Percentiles rank a stretch among this genome's conserved stretches.
Conservation (phyloP, 2,329 filamentous ascomycete species). For the Chrysosporium queenslandicum region DNA sequence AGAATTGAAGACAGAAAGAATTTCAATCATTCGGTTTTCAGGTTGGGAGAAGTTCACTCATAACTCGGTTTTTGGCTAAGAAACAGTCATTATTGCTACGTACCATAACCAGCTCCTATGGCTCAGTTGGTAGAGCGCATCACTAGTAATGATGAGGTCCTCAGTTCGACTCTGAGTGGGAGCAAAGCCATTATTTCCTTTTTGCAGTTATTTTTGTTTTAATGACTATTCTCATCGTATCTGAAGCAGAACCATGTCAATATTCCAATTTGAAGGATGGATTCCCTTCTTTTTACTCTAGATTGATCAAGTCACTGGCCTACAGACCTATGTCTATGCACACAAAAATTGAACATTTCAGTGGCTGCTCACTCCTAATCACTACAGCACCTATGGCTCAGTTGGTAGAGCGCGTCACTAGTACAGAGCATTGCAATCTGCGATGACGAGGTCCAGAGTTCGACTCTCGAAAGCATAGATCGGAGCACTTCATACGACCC, state of each 20-base stretch:
- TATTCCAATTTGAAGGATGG: too few species aligned
- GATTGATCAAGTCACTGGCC: too few species aligned
- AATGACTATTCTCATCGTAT: not conserved
- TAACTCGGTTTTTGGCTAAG: too few species aligned
- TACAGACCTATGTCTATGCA: too few species aligned
- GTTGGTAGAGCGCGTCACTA: conserved; percentile 19
- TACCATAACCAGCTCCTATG: conserved; percentile 13
- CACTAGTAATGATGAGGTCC: conserved; percentile 19
- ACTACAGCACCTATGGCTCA: conserved; percentile 12
- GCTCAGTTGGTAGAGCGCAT: conserved; percentile 19
- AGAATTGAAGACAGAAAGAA: too few species aligned
- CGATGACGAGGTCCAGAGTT: conserved; percentile 18
- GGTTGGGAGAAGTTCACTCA: not conserved
- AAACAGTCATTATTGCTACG: too few species aligned
- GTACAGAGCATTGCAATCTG: conserved; percentile 5
- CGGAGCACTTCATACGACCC: too few species aligned
- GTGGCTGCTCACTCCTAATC: not conserved
- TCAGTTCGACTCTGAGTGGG: conserved; percentile 18
- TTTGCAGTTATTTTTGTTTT: conserved; percentile 7
- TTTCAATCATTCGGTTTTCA: too few species aligned
- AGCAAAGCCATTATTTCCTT: conserved; percentile 12
- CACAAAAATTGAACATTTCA: not conserved
- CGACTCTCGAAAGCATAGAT: too few species aligned
- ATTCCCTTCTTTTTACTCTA: too few species aligned
- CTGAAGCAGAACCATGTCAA: too few species aligned